A percentile compares a stretch with the other conserved stretches of the same genome.
These are phyloP conservation scores for Blastobotrys petasosporus DNA, from an alignment of 1,139 yeast species.

Conservation along the genomic window DNA sequence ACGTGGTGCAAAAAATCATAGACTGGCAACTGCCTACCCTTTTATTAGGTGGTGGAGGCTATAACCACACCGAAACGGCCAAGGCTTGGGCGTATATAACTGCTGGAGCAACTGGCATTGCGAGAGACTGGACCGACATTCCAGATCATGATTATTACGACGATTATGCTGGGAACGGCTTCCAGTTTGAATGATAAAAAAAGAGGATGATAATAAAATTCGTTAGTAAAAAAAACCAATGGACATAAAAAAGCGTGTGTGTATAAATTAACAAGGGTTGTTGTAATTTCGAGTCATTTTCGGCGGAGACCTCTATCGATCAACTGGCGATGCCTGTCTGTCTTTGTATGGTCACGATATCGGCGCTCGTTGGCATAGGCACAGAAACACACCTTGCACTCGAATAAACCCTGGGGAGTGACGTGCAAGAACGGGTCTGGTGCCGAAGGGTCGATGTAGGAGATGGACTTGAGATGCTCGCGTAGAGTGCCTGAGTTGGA, in stretches of 20 bases:
- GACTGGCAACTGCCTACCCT: conserved; percentile 36
- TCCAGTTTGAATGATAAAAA: conserved; percentile 38
- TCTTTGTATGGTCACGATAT: conserved; percentile 12
- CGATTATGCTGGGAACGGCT: conserved; percentile 43
- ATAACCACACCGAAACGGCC: conserved; percentile 56
- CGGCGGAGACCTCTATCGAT: conserved; percentile 4
- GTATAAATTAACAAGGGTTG: conserved; percentile 20
- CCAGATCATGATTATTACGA: conserved; percentile 50
- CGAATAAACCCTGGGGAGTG: conserved; percentile 13
- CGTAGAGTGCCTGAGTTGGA: conserved; percentile 3
- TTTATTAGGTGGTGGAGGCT: conserved; percentile 76
- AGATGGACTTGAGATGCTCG: conserved; percentile 12
- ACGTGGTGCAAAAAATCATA: conserved; percentile 36
- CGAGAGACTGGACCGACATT: conserved; percentile 35
- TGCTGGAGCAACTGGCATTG: conserved; percentile 30
- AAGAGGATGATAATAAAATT: neutral
- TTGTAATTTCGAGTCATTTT: neutral
- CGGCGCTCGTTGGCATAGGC: conserved; percentile 14
- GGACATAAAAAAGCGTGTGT: neutral
- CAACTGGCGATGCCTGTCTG: conserved; percentile 12
- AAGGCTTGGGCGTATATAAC: conserved; percentile 61
- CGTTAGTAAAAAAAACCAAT: neutral
- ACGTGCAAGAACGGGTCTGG: conserved; percentile 13
- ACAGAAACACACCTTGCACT: conserved; percentile 13
- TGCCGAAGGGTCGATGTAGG: conserved; percentile 9